Evolutionary conservation across 495 filamentous ascomycete species (phyloP).

Genomic region (Tuber magnatum): DNA sequence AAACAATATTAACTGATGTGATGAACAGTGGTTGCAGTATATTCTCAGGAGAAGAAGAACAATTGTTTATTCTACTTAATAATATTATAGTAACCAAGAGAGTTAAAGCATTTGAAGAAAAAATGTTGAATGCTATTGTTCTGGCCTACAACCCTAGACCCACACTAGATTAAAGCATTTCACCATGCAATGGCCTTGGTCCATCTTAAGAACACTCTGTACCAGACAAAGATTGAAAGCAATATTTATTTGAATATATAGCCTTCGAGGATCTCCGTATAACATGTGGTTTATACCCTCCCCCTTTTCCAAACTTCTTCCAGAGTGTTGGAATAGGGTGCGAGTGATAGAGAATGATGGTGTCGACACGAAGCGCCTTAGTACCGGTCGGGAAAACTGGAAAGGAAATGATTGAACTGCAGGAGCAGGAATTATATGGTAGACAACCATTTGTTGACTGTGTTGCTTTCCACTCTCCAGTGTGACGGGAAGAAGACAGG

Average conservation of each 20-base stretch:
- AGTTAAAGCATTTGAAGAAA: too few relatives aligned
- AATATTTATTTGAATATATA: background rate
- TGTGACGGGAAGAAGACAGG: background rate
- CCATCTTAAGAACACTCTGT: too few relatives aligned
- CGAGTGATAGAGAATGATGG: background rate
- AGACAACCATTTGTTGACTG: background rate
- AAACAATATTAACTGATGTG: too few relatives aligned
- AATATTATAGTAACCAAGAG: too few relatives aligned
- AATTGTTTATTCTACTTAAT: too few relatives aligned
- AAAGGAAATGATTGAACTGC: background rate
- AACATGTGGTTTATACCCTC: background rate
- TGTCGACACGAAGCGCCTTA: background rate
- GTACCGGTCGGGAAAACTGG: background rate
- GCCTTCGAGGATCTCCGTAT: background rate
- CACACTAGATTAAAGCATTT: too few relatives aligned
- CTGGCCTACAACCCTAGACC: too few relatives aligned
- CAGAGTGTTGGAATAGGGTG: background rate
- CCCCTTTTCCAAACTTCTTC: background rate
- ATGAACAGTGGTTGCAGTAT: too few relatives aligned
- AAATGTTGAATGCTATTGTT: too few relatives aligned
- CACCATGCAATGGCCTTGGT: too few relatives aligned
- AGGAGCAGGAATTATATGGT: background rate
- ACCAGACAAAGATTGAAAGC: background rate
- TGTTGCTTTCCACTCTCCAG: background rate
- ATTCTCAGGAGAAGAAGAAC: too few relatives aligned